Evolutionary conservation across 2,329 filamentous ascomycete species (phyloP), one percentile per base, ranked within the genome.

Genomic region (Pseudopithomyces chartarum): DNA sequence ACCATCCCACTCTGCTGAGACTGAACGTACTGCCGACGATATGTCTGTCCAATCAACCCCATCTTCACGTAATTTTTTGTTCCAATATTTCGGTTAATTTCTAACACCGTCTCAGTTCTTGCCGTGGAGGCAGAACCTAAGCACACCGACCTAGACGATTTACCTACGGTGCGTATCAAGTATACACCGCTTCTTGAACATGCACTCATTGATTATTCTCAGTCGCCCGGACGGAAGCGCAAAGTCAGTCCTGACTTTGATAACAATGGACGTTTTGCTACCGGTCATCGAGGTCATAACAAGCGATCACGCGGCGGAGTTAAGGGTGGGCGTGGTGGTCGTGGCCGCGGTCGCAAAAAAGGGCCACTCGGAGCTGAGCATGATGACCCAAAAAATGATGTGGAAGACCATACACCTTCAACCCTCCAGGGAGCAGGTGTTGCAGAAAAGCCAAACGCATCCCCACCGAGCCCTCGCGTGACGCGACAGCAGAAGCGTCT

Each of bases 401-500:
- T 42, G 11, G 10, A 20, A 4, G 26, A 42, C n/a, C 48, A 42
- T 4, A 51, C 48, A 11, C 48, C 48, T 20, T 33, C 38, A 29
- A 42, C 26, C 12, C 42, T 43, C 15, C 11, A 51, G 12, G 38
- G 23, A n/a, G 20, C 20, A n/a, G 19, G 11, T n/a, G 19, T 26
- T 3, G 26, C 26, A 8, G 15, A 51, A 38, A 51, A 51, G 38
- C n/a, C 36, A 33, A 33, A 48, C 13, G 19, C 17, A 11, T 11
- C 32, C 6, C 3, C 48, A 22, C 38, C 48, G 2, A 51, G 23
- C 17, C 26, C 47, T 19, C 47, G 47, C 2, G 34, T 40, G 15
- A 50, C 45, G 15, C 45, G 45, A 13, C 45, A 33, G n/a, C 45
- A 48, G 32, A 36, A 19, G 32, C 45, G 45, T 22, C 32, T 48